Evolutionary conservation across 2,329 filamentous ascomycete genomes (phyloP), one percentile per base, ranked within the genome.

Genomic region (Cladosporium sp.): DNA sequence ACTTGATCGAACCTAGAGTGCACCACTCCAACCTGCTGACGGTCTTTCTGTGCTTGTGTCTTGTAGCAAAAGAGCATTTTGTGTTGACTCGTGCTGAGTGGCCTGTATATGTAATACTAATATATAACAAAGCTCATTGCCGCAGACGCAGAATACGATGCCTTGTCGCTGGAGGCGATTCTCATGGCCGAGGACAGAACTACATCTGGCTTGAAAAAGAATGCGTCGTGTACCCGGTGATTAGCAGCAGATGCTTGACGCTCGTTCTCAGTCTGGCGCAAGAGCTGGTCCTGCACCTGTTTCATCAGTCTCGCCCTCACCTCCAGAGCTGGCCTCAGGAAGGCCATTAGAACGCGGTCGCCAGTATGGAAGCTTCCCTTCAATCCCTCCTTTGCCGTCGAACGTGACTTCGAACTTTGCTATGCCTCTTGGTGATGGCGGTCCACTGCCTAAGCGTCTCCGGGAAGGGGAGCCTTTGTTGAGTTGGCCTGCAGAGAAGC

Each of bases 171-270:
- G 80, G 84, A 48, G 85, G 86, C 62, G 90, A 95, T 65, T 71
- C 80, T 9, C 84, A 90, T 67, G 86, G 86, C 45, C 86, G 91
- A 62, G 97, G 93, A 75, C 84, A 88, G 63, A 96, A 96, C 76
- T 97, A 94, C 75, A 96, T 96, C 67, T 86, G 91, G 47, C 77
- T 97, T 69, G 95, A 95, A 74, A 97, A 96, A 69, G 91, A 96
- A 63, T 97, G 93, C 74, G 90, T 88, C 70, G 97, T 96, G 74
- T 89, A 87, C 66, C 90, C 92, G 0, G 92, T 22, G 91, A 96
- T 32, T 67, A 70, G 48, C 66, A 68, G 55, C 61, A 59, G 22
- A 61, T 64, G 9, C 57, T 67, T 10, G 68, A 70, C 32, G 60
- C 62, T 39, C 60, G 59, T 17, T 63, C 65, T 2, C 64, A 68